Percentiles rank a stretch among this genome's conserved stretches.
phyloP scores from a whole-genome alignment of 1,284 basidiomycete genomes.

The Leucoagaricus sp. region DNA sequence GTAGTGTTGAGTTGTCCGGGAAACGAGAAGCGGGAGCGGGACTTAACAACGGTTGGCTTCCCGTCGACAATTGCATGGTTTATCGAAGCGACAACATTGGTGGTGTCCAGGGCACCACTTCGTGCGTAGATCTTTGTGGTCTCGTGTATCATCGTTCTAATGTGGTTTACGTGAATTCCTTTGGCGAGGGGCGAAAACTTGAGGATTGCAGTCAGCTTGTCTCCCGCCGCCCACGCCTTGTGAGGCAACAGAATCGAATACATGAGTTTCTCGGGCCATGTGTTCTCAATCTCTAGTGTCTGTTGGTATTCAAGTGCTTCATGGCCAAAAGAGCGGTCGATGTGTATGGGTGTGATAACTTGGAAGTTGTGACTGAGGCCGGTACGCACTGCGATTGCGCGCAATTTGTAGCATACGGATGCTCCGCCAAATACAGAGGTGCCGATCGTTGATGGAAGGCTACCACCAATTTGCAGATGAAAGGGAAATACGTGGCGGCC shows the following conservation, averaged over 20 bases:
- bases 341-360: conserved; percentile 58
- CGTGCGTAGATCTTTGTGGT: conserved; percentile 66
- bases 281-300: conserved; percentile 92
- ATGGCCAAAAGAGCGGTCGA: conserved; percentile 73
- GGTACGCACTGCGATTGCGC: conserved; percentile 76
- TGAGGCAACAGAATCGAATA: conserved; percentile 86
- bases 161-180: conserved; percentile 72
- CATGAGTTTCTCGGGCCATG: conserved; percentile 95
- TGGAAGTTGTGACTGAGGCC: conserved; percentile 71
- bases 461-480: conserved; percentile 79
- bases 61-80: conserved; percentile 76
- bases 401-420: conserved; percentile 82
- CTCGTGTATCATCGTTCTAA: conserved; percentile 77
- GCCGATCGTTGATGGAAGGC: conserved; percentile 75
- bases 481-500: conserved; percentile 88
- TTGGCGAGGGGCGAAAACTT: conserved; percentile 89
- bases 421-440: conserved; percentile 63
- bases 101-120: conserved; percentile 59
- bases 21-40: conserved; percentile 5
- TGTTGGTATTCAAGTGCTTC: conserved; percentile 95
- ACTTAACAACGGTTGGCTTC: conserved; percentile 47
- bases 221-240: conserved; percentile 91
- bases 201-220: conserved; percentile 77
- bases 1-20: background rate
- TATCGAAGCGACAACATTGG: conserved; percentile 60